Evolutionary conservation across 495 filamentous ascomycete species (phyloP).

Genomic region (Schizothecium vesticola): DNA sequence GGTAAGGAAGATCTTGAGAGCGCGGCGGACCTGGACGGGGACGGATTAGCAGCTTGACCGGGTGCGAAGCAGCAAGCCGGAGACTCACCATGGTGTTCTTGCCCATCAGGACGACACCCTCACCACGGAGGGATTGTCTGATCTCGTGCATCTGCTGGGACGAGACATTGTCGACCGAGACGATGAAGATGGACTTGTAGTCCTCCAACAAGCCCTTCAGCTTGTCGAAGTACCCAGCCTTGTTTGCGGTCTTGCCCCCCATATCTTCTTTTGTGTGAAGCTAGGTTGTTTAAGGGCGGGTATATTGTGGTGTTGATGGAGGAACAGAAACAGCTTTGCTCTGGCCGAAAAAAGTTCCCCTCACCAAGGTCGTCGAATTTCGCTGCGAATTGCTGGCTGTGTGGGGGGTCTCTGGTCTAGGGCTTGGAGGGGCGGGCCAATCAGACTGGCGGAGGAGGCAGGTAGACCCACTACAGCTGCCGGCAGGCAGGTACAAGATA

Average conservation of each 20-base stretch:
- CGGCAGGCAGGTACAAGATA: neutral
- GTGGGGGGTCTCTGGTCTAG: slow-evolving; percentile 24
- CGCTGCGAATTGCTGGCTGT: slow-evolving; percentile 28
- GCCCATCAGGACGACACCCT: slow-evolving; percentile 96
- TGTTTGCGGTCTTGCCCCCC: slow-evolving; percentile 94
- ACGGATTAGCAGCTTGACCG: slow-evolving; percentile 2
- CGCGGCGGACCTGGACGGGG: slow-evolving; percentile 72
- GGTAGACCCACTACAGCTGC: slow-evolving; percentile 4
- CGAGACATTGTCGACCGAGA: slow-evolving; percentile 90
- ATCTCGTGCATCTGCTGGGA: slow-evolving; percentile 99
- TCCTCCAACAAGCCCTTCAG: slow-evolving; percentile 88
- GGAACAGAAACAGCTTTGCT: slow-evolving; percentile 13
- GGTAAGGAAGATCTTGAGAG: slow-evolving; percentile 86
- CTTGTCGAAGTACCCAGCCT: slow-evolving; percentile 99
- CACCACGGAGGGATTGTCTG: slow-evolving; percentile 75
- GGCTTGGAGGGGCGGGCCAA: slow-evolving; percentile 25
- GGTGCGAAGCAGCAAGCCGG: neutral
- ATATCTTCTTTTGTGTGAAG: slow-evolving; percentile 95
- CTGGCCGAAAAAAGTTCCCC: slow-evolving; percentile 12
- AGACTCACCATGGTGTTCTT: slow-evolving; percentile 97
- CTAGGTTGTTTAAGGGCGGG: slow-evolving; percentile 94
- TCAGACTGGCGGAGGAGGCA: neutral
- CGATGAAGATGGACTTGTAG: slow-evolving; percentile 95
- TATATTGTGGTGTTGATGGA: slow-evolving; percentile 25
- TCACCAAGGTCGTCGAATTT: slow-evolving; percentile 22